A percentile compares a stretch with the other conserved stretches of the same genome.
Conservation (phyloP, 129 eudicot species). For the Ambrosia trifida region DNA sequence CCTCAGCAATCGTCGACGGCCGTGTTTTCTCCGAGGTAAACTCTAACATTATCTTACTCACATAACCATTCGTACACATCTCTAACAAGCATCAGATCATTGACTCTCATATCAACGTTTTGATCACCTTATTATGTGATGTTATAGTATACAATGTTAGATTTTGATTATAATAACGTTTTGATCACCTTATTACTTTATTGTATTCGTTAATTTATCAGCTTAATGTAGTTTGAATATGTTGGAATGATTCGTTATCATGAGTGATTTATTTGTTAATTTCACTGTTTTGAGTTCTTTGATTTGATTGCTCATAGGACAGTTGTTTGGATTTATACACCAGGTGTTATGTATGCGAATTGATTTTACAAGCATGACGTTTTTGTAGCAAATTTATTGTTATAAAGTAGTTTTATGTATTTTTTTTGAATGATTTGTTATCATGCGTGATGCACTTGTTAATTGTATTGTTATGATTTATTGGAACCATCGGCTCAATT, state of each 20-base stretch:
- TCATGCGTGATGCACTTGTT: conserved; percentile 4
- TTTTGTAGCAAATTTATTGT: neutral
- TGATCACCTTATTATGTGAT: neutral
- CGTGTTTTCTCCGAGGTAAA: conserved; percentile 31
- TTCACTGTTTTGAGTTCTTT: too few species aligned
- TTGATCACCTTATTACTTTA: too few species aligned
- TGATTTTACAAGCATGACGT: neutral
- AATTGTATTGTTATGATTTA: neutral
- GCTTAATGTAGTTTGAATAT: too few species aligned
- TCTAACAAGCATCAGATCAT: neutral
- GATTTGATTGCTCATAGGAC: too few species aligned
- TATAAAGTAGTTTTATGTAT: neutral
- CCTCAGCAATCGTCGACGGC: conserved; percentile 32
- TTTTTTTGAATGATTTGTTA: neutral
- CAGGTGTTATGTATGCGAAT: neutral
- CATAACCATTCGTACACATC: neutral
- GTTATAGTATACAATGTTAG: neutral
- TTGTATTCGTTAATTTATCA: neutral
- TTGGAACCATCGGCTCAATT: neutral
- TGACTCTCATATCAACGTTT: neutral
- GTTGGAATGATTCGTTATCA: too few species aligned
- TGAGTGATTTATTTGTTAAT: too few species aligned
- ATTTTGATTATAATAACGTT: neutral
- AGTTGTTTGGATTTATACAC: neutral
- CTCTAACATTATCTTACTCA: conserved; percentile 3